phyloP scores from a whole-genome alignment of 106 monocot genomes.

The Iris macrosiphon region DNA sequence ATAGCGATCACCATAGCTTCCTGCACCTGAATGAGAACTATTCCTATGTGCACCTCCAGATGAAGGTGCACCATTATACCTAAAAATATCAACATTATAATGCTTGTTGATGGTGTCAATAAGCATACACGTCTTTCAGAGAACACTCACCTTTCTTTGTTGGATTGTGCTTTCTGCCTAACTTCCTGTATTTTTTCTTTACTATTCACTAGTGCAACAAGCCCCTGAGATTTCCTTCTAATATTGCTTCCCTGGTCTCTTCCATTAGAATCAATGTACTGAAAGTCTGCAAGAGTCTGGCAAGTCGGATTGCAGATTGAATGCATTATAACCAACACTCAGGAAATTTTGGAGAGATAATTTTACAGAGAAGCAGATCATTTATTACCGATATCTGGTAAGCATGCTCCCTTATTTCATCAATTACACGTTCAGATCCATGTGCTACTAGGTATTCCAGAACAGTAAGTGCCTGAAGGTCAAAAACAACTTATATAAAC shows the following conservation, averaged over 20 bases:
- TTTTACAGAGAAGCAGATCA: not conserved
- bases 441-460: conserved; percentile 84
- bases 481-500: conserved; percentile 9
- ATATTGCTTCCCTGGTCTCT: conserved; percentile 89
- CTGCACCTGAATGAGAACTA: conserved; percentile 41
- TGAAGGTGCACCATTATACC: conserved; percentile 40
- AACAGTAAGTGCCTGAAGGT: conserved; percentile 61
- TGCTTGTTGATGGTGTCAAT: too few species aligned
- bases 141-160: conserved; percentile 58
- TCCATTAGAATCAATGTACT: conserved; percentile 82
- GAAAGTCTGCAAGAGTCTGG: conserved; percentile 81
- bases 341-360: too few species aligned
- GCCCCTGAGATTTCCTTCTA: conserved; percentile 75
- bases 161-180: conserved; percentile 62
- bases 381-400: conserved; percentile 74
- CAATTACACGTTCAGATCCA: conserved; percentile 88
- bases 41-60: conserved; percentile 29
- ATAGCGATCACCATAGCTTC: conserved; percentile 48
- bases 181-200: conserved; percentile 77
- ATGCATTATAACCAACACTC: too few species aligned
- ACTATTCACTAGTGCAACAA: conserved; percentile 78
- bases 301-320: conserved; percentile 1
- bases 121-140: too few species aligned
- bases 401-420: conserved; percentile 80
- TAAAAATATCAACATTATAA: conserved; percentile 19